These are phyloP conservation scores for Paecilomyces niveus DNA, from an alignment of 2,329 filamentous ascomycete species.

Conservation along the genomic window DNA sequence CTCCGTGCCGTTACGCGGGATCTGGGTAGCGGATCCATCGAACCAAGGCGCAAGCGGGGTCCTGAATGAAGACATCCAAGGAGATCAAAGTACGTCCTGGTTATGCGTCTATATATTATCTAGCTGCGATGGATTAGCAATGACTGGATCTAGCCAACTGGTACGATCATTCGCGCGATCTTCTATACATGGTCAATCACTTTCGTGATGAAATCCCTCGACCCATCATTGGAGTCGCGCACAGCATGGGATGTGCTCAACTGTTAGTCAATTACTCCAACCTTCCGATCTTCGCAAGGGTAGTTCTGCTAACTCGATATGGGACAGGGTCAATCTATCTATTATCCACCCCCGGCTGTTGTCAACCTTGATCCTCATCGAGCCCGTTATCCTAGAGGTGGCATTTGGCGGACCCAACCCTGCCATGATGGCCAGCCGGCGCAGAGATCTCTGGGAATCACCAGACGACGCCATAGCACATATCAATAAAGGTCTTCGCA, in stretches of 20 bases:
- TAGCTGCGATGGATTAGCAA: background rate
- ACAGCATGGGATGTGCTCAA: slow-evolving; percentile 71
- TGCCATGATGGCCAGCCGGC: slow-evolving; percentile 1
- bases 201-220: slow-evolving; percentile 21
- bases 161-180: slow-evolving; percentile 71
- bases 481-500: slow-evolving; percentile 5
- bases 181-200: slow-evolving; percentile 49
- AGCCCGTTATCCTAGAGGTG: slow-evolving; percentile 39
- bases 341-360: slow-evolving; percentile 72
- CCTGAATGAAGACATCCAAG: slow-evolving; percentile 63
- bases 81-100: slow-evolving; percentile 51
- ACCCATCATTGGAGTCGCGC: slow-evolving; percentile 72
- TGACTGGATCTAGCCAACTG: slow-evolving; percentile 50
- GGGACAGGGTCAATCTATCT: slow-evolving; percentile 47
- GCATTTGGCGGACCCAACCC: slow-evolving; percentile 3
- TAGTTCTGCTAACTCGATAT: background rate
- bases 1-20: slow-evolving; percentile 60
- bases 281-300: background rate
- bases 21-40: slow-evolving; percentile 76
- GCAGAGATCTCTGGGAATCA: background rate
- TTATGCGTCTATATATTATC: background rate
- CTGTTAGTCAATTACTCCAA: slow-evolving; percentile 30
- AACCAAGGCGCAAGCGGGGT: slow-evolving; percentile 69
- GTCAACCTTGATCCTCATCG: slow-evolving; percentile 62
- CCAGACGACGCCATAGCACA: background rate